A percentile compares a stretch with the other conserved stretches of the same genome.
Conservation (phyloP, 1,139 yeast species). For the Hemisphaericaspora xylanilytica region DNA sequence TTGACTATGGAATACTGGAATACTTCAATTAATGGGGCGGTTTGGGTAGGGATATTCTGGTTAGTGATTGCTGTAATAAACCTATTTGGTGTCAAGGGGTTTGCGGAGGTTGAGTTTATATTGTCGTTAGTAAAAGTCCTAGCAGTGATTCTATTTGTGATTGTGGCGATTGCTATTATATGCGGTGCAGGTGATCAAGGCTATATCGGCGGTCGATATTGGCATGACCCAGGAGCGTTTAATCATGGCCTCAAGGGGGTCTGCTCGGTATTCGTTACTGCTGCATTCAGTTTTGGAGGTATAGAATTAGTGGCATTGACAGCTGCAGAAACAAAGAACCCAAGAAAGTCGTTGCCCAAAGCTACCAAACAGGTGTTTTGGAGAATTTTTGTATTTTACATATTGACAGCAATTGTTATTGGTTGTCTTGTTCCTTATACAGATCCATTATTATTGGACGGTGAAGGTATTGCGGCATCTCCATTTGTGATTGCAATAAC, state of each 20-base stretch:
- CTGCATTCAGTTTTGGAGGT: conserved; percentile 75
- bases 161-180: conserved; percentile 42
- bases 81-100: conserved; percentile 45
- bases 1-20: conserved; percentile 64
- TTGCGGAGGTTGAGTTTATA: conserved; percentile 45
- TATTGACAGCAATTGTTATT: conserved; percentile 43
- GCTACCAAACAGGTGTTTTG: conserved; percentile 76
- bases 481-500: conserved; percentile 44
- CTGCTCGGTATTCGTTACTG: conserved; percentile 63
- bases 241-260: conserved; percentile 48
- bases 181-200: conserved; percentile 43
- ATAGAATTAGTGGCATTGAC: conserved; percentile 69
- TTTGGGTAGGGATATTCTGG: conserved; percentile 42
- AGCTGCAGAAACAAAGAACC: conserved; percentile 80
- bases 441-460: conserved; percentile 27
- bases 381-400: conserved; percentile 65
- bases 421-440: conserved; percentile 48
- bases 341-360: conserved; percentile 62
- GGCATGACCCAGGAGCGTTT: conserved; percentile 44
- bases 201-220: conserved; percentile 39
- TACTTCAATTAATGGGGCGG: conserved; percentile 42
- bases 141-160: conserved; percentile 34
- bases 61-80: conserved; percentile 44
- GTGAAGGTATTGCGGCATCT: conserved; percentile 31
- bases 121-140: conserved; percentile 39